Percentiles rank a stretch among this genome's conserved stretches.
These are phyloP conservation scores for Penicillium fimorum DNA, from an alignment of 495 filamentous ascomycete genomes.

Conservation along the genomic window DNA sequence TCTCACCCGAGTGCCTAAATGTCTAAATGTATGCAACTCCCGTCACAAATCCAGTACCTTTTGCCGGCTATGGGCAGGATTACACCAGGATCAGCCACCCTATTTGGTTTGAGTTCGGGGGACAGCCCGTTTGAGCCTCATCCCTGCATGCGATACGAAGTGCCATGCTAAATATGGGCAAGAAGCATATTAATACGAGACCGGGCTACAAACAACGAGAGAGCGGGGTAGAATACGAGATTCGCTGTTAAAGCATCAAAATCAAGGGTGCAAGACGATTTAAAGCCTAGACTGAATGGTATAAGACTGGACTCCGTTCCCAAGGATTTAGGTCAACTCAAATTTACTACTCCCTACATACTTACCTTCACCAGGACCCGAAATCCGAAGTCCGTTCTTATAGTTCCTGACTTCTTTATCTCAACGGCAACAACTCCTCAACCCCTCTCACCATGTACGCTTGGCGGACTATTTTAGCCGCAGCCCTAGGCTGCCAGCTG, in stretches of 20 bases:
- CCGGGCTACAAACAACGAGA: no score
- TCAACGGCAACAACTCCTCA: neutral
- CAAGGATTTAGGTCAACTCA: no score
- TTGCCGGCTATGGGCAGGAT: neutral
- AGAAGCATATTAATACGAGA: no score
- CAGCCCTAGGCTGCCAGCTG: neutral
- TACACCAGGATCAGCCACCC: neutral
- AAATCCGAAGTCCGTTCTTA: neutral
- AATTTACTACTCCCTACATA: no score
- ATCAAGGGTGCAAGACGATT: no score
- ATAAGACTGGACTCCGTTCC: no score
- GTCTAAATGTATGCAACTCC: no score
- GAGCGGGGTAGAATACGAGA: no score
- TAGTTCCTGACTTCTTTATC: neutral
- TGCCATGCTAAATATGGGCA: neutral
- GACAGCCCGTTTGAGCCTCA: neutral
- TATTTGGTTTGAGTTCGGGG: neutral
- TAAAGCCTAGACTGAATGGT: no score
- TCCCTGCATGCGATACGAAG: neutral
- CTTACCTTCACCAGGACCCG: neutral
- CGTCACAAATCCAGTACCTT: neutral
- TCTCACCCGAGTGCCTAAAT: no score
- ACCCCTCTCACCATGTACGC: neutral
- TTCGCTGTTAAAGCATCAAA: no score
- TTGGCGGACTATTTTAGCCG: neutral